phyloP scores from a whole-genome alignment of 1,284 basidiomycete genomes.

The Naganishia liquefaciens region DNA sequence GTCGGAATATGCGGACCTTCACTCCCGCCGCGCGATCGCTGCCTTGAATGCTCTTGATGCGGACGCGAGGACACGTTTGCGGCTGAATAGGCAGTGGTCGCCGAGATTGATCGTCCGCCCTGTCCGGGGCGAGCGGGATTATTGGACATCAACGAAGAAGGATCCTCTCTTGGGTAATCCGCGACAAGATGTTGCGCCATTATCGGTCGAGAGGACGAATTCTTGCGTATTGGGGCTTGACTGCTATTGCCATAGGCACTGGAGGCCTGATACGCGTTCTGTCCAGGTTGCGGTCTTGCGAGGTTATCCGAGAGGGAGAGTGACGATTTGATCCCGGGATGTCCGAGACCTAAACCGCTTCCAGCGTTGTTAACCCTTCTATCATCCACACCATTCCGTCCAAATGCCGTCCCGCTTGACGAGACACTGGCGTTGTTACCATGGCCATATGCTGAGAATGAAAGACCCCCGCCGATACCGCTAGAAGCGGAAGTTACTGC shows the following conservation, averaged over 20 bases:
- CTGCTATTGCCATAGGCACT: conserved; percentile 7
- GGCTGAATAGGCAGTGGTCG: neutral
- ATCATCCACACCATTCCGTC: conserved; percentile 7
- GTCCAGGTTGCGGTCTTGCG: neutral
- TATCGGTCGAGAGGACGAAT: conserved; percentile 7
- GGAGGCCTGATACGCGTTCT: conserved; percentile 10
- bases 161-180: conserved; percentile 9
- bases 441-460: conserved; percentile 26
- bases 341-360: conserved; percentile 8
- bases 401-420: neutral
- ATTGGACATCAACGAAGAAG: neutral
- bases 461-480: conserved; percentile 17
- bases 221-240: neutral
- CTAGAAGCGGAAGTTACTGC: conserved; percentile 16
- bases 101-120: conserved; percentile 7
- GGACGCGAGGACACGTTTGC: conserved; percentile 2
- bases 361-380: conserved; percentile 8
- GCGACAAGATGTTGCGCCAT: conserved; percentile 11
- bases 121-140: conserved; percentile 11
- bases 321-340: conserved; percentile 14
- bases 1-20: conserved; percentile 11
- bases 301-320: conserved; percentile 11
- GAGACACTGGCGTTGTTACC: neutral
- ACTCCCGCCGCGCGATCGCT: conserved; percentile 22
- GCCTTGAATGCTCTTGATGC: conserved; percentile 15